Evolutionary conservation across 345 rosid species (phyloP), one percentile per base, ranked within the genome.

Genomic region (Chamaenerion angustifolium): DNA sequence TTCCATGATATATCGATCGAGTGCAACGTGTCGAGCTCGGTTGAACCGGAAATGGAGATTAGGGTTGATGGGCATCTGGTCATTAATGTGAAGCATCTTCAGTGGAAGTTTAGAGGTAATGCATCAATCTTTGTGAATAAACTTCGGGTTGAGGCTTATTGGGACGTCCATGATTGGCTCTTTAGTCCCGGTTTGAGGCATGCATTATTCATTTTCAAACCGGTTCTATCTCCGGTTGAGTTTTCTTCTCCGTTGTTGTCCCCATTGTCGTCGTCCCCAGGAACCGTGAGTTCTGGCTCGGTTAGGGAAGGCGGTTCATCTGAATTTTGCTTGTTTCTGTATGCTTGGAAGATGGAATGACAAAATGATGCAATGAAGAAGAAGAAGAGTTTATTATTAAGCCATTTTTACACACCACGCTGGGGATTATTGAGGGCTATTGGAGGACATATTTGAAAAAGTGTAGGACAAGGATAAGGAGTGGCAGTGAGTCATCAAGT

Each of bases 131-230:
- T 68, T 53, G 56, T 82, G 5, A 67, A 72, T 46, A 76, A 79
- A 61, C 42, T 67, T 3, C 72, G 73, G 58, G 65, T 82, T 4
- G 85, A 82, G 54, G 79, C 79, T 17, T 79, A 70, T 18, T 82
- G 90, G 90, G 90, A 82, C 59, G 83, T 82, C 12, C 90, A 82
- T 58, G 90, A 82, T 48, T 82, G 86, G 90, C 64, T 82, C 4
- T 82, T 82, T 27, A 70, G 67, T 60, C 85, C 85, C 3, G 85
- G 89, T 12, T 64, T 76, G 61, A 70, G 83, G 69, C 81, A 76
- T 60, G 90, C 79, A 17, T 43, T 79, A 59, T 82, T 82, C 46
- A 79, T 76, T 50, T 74, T 82, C 56, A 82, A 79, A 62, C 86
- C 86, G 49, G 43, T 58, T 18, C 6, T 59, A 21, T 18, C 77